Evolutionary conservation across 2,329 filamentous ascomycete genomes (phyloP).

Genomic region (Neodidymelliopsis sp.): DNA sequence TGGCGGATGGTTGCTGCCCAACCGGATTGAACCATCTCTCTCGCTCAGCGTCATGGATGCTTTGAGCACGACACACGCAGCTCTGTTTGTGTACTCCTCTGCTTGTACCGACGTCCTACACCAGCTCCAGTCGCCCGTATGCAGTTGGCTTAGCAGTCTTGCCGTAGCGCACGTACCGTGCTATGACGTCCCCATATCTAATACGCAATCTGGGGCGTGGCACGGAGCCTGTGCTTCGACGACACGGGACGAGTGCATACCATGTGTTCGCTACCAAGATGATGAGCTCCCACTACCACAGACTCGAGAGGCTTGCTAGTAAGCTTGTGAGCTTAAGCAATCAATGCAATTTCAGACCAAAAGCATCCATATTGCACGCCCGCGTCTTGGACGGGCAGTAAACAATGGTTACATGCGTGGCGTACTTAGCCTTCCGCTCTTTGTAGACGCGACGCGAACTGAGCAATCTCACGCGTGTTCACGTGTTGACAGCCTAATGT

Average conservation of each 20-base stretch:
- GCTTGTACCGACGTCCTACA: not conserved
- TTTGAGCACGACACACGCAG: not conserved
- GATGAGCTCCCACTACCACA: not conserved
- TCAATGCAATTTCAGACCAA: not conserved
- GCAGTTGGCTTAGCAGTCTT: too few species aligned
- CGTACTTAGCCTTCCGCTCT: constrained; percentile 13
- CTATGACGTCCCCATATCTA: constrained; percentile 5
- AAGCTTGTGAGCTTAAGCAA: too few species aligned
- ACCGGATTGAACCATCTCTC: constrained; percentile 2
- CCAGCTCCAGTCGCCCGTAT: too few species aligned
- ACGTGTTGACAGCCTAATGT: constrained; percentile 3
- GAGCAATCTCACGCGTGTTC: constrained; percentile 8
- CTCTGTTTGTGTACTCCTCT: not conserved
- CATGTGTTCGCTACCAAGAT: constrained; percentile 7
- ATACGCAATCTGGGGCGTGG: not conserved
- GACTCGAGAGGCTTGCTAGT: too few species aligned
- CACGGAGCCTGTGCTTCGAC: constrained; percentile 11
- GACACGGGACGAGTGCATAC: not conserved
- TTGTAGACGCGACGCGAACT: constrained; percentile 11
- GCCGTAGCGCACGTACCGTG: not conserved
- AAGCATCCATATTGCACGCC: not conserved
- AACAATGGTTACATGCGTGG: constrained; percentile 8
- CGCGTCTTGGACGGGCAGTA: not conserved
- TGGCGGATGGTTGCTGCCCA: constrained; percentile 8
- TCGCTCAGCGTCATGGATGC: too few species aligned